phyloP scores from a whole-genome alignment of 108 stramenopile species.

The Skeletonema marinoi region DNA sequence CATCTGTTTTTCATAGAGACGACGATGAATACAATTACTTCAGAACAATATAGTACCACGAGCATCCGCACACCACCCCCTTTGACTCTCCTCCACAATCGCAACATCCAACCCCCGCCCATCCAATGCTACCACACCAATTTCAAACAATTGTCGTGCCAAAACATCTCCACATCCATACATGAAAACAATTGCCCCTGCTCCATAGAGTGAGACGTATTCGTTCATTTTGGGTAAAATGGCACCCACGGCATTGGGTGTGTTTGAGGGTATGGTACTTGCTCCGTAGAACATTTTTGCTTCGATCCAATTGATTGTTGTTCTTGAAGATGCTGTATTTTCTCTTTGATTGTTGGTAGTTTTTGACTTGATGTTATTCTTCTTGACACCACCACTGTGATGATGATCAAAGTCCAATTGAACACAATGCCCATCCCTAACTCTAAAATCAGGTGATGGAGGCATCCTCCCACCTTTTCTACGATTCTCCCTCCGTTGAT shows the following conservation, averaged over 20 bases:
- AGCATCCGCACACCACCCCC: constrained; percentile 65
- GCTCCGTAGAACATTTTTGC: constrained; percentile 88
- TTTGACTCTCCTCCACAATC: constrained; percentile 55
- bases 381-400: constrained; percentile 1
- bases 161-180: constrained; percentile 67
- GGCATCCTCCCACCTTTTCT: constrained; percentile 16
- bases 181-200: constrained; percentile 71
- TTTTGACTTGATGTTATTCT: neutral
- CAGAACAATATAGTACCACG: constrained; percentile 64
- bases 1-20: neutral
- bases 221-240: constrained; percentile 46
- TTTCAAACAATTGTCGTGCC: constrained; percentile 48
- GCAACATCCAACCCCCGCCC: constrained; percentile 45
- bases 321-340: neutral
- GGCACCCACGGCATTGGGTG: constrained; percentile 64
- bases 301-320: constrained; percentile 71
- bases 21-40: neutral
- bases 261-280: constrained; percentile 58
- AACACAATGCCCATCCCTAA: constrained; percentile 38
- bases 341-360: neutral
- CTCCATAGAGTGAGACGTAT: constrained; percentile 63
- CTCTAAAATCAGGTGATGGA: constrained; percentile 71
- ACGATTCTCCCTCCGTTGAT: constrained; percentile 33
- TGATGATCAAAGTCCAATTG: neutral
- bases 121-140: constrained; percentile 69